Base-by-base conservation (phyloP, 2,329 filamentous ascomycete species). In the Talaromyces sp. region DNA sequence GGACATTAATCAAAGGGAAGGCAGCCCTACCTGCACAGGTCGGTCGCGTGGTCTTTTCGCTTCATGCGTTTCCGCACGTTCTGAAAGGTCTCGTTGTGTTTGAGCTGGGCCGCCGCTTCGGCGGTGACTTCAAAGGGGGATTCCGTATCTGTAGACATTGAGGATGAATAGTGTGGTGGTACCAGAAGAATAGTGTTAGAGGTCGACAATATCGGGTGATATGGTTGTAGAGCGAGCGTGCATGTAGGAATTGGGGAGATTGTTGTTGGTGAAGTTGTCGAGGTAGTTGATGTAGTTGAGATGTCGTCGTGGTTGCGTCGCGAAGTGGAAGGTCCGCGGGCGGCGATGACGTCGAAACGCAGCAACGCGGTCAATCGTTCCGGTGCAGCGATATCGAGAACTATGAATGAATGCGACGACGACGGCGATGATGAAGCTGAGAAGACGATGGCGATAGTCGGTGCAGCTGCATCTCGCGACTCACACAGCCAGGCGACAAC, bases 51-150 rank as follows among this genome's bases (percentile, higher is more conserved):
- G 61, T 74, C 73, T 61, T 71, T 73, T 53, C 72, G 71, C 55
- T 66, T 67, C 41, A 76, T 63, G 52, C 72, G 69, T 32, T 72
- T 71, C 38, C 73, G 67, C 58, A 75, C 66, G 7, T 68, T 65
- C 19, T 61, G 64, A 55, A 76, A 76, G 24, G 70, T 67, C 50
- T 74, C 69, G 66, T 75, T 75, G 55, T 64, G 67, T 54, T 70
- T 69, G 59, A 75, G 59, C 21, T 69, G 68, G 41, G 69, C 64
- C 54, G 67, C 65, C 21, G 74, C 69, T 21, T 67, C 64, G 3
- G 56, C 63, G n/a, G 72, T 67, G 59, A 77, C 68, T 32, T 69
- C 71, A 63, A 77, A 75, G 2, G 72, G 71, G 43, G 69, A 73
- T 10, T 62, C 61, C 43, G 64, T 68, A 61, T 61, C 59, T 19